phyloP scores from a whole-genome alignment of 495 filamentous ascomycete genomes.

The Paragyromitra xinjiangensis region DNA sequence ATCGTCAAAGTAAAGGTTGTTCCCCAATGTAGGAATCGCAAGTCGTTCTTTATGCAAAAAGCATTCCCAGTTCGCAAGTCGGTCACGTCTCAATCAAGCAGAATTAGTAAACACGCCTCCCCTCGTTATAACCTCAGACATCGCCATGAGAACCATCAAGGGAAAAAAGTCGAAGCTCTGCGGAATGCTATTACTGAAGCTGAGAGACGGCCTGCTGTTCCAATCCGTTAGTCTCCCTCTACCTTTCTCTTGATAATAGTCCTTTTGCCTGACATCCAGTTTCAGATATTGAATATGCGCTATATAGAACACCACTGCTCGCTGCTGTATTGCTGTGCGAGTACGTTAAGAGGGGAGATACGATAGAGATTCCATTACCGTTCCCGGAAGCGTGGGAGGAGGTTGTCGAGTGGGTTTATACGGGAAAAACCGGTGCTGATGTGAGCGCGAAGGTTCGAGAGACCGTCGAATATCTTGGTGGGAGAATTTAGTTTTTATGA shows the following conservation, averaged over 20 bases:
- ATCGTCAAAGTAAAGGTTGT: constrained; percentile 30
- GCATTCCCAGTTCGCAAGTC: constrained; percentile 34
- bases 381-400: constrained; percentile 65
- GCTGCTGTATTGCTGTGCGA: constrained; percentile 64
- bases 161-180: constrained; percentile 11
- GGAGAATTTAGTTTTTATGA: constrained; percentile 54
- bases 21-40: constrained; percentile 1
- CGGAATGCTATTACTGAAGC: not conserved
- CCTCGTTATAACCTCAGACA: constrained; percentile 26
- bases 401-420: constrained; percentile 65
- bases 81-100: not conserved
- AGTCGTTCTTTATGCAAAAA: constrained; percentile 43
- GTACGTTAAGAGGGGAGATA: constrained; percentile 63
- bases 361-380: constrained; percentile 67
- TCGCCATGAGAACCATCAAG: not conserved
- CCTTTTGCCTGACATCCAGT: not conserved
- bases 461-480: constrained; percentile 66
- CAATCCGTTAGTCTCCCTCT: constrained; percentile 35
- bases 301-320: constrained; percentile 63
- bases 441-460: constrained; percentile 62
- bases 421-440: constrained; percentile 59
- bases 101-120: constrained; percentile 9
- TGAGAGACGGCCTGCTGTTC: constrained; percentile 17
- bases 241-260: not conserved
- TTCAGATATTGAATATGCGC: constrained; percentile 65